phyloP scores from a whole-genome alignment of 352 stramenopile genomes.

The Phytophthora boehmeriae region DNA sequence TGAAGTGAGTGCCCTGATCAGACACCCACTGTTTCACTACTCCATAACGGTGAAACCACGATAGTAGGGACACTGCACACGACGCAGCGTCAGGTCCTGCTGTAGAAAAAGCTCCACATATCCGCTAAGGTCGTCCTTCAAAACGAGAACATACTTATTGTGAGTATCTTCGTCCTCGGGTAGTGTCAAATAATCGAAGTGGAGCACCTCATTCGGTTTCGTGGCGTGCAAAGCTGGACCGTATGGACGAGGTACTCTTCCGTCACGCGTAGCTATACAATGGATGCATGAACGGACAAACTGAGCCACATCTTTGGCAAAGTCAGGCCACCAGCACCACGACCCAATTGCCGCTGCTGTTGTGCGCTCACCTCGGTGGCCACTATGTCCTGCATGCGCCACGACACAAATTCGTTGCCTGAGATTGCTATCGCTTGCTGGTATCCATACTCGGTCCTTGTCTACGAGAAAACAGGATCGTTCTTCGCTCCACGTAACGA shows the following conservation, averaged over 20 bases:
- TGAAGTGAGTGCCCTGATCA: slow-evolving; percentile 10
- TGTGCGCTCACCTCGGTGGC: slow-evolving; percentile 24
- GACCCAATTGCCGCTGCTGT: slow-evolving; percentile 18
- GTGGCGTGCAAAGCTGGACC: slow-evolving; percentile 26
- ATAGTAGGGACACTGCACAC: background rate
- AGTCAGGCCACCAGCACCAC: slow-evolving; percentile 18
- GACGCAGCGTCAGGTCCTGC: background rate
- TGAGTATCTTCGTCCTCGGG: slow-evolving; percentile 2
- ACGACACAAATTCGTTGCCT: slow-evolving; percentile 29
- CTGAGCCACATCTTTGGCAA: slow-evolving; percentile 6
- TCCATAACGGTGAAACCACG: slow-evolving; percentile 12
- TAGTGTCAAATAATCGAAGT: slow-evolving; percentile 44
- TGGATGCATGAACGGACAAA: slow-evolving; percentile 30
- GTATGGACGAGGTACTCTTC: slow-evolving; percentile 14
- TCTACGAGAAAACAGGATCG: background rate
- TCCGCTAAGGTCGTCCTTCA: slow-evolving; percentile 30
- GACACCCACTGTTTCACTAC: background rate
- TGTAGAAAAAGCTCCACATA: slow-evolving; percentile 30
- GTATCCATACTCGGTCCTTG: slow-evolving; percentile 30
- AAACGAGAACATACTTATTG: slow-evolving; percentile 29
- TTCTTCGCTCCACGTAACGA: slow-evolving; percentile 5
- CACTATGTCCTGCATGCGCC: slow-evolving; percentile 21
- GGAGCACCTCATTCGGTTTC: slow-evolving; percentile 38
- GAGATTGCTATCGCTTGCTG: slow-evolving; percentile 11
- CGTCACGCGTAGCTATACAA: slow-evolving; percentile 8